Conservation (phyloP, 306 rosid genomes). For the Cyamopsis tetragonoloba region DNA sequence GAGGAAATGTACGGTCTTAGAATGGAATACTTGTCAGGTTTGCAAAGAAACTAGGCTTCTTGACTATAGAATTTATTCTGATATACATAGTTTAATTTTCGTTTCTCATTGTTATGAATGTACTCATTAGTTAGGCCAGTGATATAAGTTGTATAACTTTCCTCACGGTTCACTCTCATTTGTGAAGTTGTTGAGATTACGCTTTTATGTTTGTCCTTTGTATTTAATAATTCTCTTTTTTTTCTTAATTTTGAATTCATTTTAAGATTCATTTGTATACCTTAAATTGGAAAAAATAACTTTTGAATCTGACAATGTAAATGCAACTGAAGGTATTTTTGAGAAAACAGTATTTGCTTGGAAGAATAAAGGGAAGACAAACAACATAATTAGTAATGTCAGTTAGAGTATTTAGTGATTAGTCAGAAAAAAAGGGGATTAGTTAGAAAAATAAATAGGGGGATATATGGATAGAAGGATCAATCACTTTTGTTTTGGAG, state of each 20-base stretch:
- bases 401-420: no score
- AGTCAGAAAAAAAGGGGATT: no score
- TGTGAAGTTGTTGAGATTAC: slow-evolving; percentile 1
- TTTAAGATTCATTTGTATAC: background rate
- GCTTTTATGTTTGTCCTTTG: background rate
- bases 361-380: no score
- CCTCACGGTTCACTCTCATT: background rate
- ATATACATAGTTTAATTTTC: background rate
- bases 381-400: no score
- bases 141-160: background rate
- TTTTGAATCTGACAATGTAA: slow-evolving; percentile 6
- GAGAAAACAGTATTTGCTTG: no score
- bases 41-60: background rate
- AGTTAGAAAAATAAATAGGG: no score
- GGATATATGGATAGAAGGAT: no score
- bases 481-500: no score
- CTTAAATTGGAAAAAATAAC: background rate
- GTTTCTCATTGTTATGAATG: background rate
- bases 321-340: slow-evolving; percentile 11
- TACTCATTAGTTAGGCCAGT: background rate
- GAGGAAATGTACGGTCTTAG: background rate
- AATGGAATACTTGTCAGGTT: background rate
- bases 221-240: background rate
- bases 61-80: background rate
- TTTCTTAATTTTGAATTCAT: background rate